Base-by-base conservation (phyloP, 257 asterid genomes). In the Salvia rosmarinus region DNA sequence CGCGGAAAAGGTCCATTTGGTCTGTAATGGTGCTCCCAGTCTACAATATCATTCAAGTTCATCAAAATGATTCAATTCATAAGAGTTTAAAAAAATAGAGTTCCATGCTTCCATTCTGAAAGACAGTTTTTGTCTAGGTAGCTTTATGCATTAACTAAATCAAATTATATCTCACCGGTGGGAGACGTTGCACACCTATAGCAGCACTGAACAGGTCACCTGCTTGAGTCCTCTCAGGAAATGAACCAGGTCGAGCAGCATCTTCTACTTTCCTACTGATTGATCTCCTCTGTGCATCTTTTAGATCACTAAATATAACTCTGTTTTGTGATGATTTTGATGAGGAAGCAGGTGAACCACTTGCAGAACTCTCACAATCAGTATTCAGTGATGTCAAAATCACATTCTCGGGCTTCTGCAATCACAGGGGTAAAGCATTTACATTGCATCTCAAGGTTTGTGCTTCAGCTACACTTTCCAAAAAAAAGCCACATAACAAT, bases 1-100 rank as follows among this genome's bases (percentile, higher is more conserved):
- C 96, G 3, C 85, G 82, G 10, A 82, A 81, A 72, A 90, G 95
- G 81, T 90, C 96, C 90, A 88, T 88, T 82, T 90, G 96, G 84
- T 90, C 96, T 37, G 84, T 84, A 74, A 86, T 88, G 73, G 95
- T 90, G 84, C 81, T 86, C 73, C 93, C 96, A 37, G 80, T 86
- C 95, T 90, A 85, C 72, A 78, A 83, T 3, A 68, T 43, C 50
- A 64, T 56, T 56, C 25, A 71, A 49, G 71, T 51, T 79, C 52
- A 72, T 69, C 34, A 10, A 60, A 70, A 70, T 39, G 21, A 62
- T 21, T 44, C 40, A 32, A 52, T 6, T 10, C 23, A 28, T 62
- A 23, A 4, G 43, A 62, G 64, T 54, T 70, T 14, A 59, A 5
- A n/a, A 40, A 30, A n/a, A 12, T 66, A 57, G 40, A 32, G 19